phyloP scores from a whole-genome alignment of 225 moss, liverwort and hornwort genomes.

The Bryum argenteum region DNA sequence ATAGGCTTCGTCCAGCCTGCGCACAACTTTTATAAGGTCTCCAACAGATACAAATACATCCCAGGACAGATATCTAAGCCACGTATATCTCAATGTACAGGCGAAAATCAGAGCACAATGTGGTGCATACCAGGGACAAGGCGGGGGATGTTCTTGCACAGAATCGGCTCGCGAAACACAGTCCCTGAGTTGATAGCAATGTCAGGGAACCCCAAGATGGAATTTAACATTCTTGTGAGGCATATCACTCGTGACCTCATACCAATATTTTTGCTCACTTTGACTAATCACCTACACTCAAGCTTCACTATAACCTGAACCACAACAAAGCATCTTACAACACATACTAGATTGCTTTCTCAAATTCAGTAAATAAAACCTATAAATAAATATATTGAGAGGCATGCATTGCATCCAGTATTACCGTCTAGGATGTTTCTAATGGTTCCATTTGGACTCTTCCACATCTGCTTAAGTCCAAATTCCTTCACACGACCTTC shows the following conservation, averaged over 20 bases:
- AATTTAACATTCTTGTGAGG: not conserved
- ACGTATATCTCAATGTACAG: not conserved
- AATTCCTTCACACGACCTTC: conserved; percentile 86
- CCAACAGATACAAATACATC: conserved; percentile 1
- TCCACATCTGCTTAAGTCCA: conserved; percentile 91
- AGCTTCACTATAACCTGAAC: not conserved
- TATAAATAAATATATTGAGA: not conserved
- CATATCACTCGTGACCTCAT: not conserved
- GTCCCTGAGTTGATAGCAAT: conserved; percentile 52
- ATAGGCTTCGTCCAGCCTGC: conserved; percentile 90
- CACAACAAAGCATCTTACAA: conserved; percentile 4
- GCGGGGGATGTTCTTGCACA: conserved; percentile 92
- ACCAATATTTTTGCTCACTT: not conserved
- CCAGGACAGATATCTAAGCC: not conserved
- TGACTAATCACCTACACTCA: not conserved
- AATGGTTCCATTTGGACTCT: conserved; percentile 96
- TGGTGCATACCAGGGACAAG: conserved; percentile 62
- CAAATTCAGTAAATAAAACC: not conserved
- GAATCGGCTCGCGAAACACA: conserved; percentile 93
- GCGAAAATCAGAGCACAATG: not conserved
- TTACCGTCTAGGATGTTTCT: conserved; percentile 84
- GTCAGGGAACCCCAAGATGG: not conserved
- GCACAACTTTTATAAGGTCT: conserved; percentile 16
- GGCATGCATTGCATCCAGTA: not conserved
- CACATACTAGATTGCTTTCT: conserved; percentile 7